Evolutionary conservation across 768 basidiomycete species (phyloP).

Genomic region (Coprinopsis cinerea): DNA sequence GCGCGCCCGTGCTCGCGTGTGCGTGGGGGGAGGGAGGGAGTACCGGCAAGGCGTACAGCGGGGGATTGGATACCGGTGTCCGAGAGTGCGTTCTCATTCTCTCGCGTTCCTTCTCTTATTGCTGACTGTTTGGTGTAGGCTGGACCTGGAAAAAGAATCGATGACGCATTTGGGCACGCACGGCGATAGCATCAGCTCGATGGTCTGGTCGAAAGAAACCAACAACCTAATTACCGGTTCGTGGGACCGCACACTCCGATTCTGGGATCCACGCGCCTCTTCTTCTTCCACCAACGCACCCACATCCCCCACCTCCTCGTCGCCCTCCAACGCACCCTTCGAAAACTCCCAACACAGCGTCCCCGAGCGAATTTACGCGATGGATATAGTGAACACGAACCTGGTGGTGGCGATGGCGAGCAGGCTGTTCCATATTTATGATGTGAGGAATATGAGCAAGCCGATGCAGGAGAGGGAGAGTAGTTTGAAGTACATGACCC

Average conservation of each 20-base stretch:
- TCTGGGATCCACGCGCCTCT: conserved; percentile 77
- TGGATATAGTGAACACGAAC: conserved; percentile 71
- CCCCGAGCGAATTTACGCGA: conserved; percentile 81
- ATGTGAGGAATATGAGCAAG: conserved; percentile 69
- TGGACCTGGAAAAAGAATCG: conserved; percentile 72
- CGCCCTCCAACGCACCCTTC: neutral
- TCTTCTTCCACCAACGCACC: conserved; percentile 20
- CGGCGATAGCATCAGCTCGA: conserved; percentile 69
- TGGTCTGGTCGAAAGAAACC: conserved; percentile 61
- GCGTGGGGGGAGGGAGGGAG: conserved; percentile 62
- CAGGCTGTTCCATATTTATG: conserved; percentile 84
- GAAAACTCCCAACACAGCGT: conserved; percentile 58
- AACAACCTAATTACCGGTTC: conserved; percentile 78
- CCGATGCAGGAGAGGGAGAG: conserved; percentile 79
- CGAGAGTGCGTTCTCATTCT: conserved; percentile 72
- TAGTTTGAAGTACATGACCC: conserved; percentile 92
- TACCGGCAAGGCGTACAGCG: conserved; percentile 56
- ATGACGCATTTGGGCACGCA: conserved; percentile 76
- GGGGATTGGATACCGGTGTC: conserved; percentile 80
- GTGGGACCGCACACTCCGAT: conserved; percentile 85
- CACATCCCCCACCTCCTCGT: neutral
- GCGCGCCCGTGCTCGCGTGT: conserved; percentile 83
- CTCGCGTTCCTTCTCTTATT: too few relatives aligned
- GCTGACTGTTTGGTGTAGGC: too few relatives aligned
- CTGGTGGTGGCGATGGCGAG: conserved; percentile 94